Evolutionary conservation across 2,329 filamentous ascomycete genomes (phyloP), one percentile per base, ranked within the genome.

Genomic region (Phialophora macrospora): DNA sequence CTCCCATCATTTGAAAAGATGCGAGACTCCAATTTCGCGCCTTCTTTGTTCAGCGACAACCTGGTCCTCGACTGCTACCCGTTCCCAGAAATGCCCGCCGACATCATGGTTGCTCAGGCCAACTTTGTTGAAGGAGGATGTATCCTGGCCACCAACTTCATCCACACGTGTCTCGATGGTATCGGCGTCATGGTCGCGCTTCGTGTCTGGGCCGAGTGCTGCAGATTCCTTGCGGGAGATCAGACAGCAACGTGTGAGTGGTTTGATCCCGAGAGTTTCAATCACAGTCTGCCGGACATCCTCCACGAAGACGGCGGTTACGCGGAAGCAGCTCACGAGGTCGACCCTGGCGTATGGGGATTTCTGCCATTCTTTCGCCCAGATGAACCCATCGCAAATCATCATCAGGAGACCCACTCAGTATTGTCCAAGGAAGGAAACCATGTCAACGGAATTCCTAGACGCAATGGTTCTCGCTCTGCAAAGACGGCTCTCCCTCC

Each of bases 121-220:
- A 75, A 75, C 49, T 75, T 75, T 48, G 61, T 75, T 38, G 62
- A 74, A 28, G 74, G 73, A 8, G 57, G 57, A n/a, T 60, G 57
- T n/a, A 60, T 60, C 26, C 57, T 60, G 6, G 57, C 57, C 54
- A 56, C 57, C 20, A 49, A 60, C 24, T 60, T 60, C 57, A 60
- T 60, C 8, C 57, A 60, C 26, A 49, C 57, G 1, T 60, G 46
- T 14, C 20, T 60, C 51, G 58, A 60, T 38, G 58, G 58, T 7
- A 8, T 60, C 5, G 58, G 58, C 11, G 44, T 34, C 44, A n/a
- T 60, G 44, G 12, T 60, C 17, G 58, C 32, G 2, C 55, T 57
- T 12, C n/a, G 22, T 5, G 55, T 41, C n/a, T 57, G 55, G 55
- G n/a, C 55, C 20, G 55, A 57, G 24, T 22, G 32, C 55, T 57